Base-by-base conservation (phyloP, 495 filamentous ascomycete species). In the Mycothermus thermophilus region DNA sequence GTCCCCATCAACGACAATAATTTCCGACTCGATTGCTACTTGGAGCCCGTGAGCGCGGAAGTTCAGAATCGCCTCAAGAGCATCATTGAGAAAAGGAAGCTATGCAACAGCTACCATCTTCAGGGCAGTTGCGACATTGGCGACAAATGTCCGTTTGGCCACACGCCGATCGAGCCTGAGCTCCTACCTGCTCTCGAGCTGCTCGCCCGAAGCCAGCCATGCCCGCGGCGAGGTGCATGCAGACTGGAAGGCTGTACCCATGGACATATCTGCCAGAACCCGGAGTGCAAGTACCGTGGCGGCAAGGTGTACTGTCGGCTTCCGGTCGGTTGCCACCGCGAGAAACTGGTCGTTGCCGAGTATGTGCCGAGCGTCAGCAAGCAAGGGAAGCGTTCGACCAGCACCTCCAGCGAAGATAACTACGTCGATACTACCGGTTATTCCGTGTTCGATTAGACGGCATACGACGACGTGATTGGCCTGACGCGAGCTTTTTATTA, bases 51-150 rank as follows among this genome's bases (percentile, higher is more conserved):
- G 20, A 30, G 20, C 15, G 10, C 38, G 19, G 27, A 35, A 3
- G 18, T 22, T 5, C 15, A 34, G 9, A 25, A 14, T 20, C 30
- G 38, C 12, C 27, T 40, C 9, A 40, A 35, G 32, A 26, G 26
- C 2, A 31, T 31, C 18, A 31, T 40, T 16, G 32, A 34, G 12
- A 40, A 40, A 16, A 24, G 32, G 25, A 31, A 32, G 5, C 31
- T 40, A 6, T 40, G 38, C 38, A 40, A 40, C 38, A 40, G 27
- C 27, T 35, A 28, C 27, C 38, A 40, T 5, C 27, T 40, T 3
- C 20, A 24, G 7, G 38, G 32, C 3, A 1, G 6, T 3, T 40
- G 38, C 16, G 38, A 40, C 14, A 19, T 26, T 14, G 38, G 31
- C 5, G 20, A 35, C 35, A 16, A 32, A 7, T 40, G 37, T 20